A percentile compares a stretch with the other conserved stretches of the same genome.
These are phyloP conservation scores for Diutina ranongensis DNA, from an alignment of 1,139 yeast species.

Conservation along the genomic window DNA sequence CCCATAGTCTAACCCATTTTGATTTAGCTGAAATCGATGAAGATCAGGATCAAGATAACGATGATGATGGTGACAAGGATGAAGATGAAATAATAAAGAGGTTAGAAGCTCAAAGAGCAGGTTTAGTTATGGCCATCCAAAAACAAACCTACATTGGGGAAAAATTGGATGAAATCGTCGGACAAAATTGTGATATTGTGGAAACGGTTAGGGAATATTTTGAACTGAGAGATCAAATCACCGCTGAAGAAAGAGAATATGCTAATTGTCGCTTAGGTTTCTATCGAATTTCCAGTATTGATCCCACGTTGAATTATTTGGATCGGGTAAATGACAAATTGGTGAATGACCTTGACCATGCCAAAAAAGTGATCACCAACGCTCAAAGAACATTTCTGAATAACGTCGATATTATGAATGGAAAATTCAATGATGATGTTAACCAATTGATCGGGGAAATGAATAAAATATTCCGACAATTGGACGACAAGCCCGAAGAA, in stretches of 20 bases:
- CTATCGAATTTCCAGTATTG: not conserved
- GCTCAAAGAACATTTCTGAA: not conserved
- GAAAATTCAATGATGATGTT: not conserved
- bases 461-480: slow-evolving; percentile 1
- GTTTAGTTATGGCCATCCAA: not conserved
- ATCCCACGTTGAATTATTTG: not conserved
- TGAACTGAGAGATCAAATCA: slow-evolving; percentile 2
- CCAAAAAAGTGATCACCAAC: not conserved
- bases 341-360: not conserved
- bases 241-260: not conserved
- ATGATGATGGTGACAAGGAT: not conserved
- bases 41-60: not conserved
- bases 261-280: not conserved
- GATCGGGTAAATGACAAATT: not conserved
- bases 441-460: not conserved
- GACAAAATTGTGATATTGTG: not conserved
- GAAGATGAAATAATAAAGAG: not conserved
- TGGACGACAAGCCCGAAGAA: not conserved
- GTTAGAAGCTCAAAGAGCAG: not conserved
- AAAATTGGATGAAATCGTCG: not conserved
- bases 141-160: not conserved
- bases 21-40: not conserved
- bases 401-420: not conserved
- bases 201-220: slow-evolving; percentile 3
- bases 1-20: not conserved